Percentiles rank a stretch among this genome's conserved stretches.
These are phyloP conservation scores for Coemansia sp. DNA, from an alignment of 192 early-diverging fungal genomes.

Conservation along the genomic window DNA sequence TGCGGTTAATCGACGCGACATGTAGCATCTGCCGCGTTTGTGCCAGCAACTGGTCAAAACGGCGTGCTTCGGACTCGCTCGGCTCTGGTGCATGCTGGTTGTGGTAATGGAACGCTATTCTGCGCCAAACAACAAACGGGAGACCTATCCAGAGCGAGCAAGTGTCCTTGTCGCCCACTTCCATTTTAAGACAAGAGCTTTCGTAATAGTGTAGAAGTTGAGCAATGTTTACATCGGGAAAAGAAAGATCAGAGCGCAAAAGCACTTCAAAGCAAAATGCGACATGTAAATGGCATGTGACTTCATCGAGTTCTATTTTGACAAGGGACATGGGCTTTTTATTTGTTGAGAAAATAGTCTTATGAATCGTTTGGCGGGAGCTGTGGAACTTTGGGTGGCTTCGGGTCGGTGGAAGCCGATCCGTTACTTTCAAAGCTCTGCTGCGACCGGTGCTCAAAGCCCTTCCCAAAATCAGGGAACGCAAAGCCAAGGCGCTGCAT, in stretches of 20 bases:
- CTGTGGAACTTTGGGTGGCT: not conserved
- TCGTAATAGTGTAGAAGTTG: too few species aligned
- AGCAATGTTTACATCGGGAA: too few species aligned
- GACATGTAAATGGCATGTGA: too few species aligned
- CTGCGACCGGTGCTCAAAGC: slow-evolving; percentile 55
- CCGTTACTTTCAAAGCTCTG: slow-evolving; percentile 42
- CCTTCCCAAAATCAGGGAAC: slow-evolving; percentile 50
- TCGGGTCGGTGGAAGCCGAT: not conserved
- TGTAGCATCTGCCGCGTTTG: not conserved
- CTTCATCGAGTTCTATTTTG: too few species aligned
- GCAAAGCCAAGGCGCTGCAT: slow-evolving; percentile 44
- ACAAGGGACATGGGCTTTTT: too few species aligned
- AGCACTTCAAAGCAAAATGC: too few species aligned
- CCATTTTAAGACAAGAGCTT: not conserved
- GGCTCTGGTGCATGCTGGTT: not conserved
- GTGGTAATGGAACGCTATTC: slow-evolving; percentile 8
- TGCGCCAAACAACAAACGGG: slow-evolving; percentile 6
- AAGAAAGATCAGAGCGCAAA: too few species aligned
- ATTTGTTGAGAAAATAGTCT: too few species aligned
- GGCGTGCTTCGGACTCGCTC: not conserved
- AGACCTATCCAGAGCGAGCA: not conserved
- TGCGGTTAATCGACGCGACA: slow-evolving; percentile 2
- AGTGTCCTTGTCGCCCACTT: not conserved
- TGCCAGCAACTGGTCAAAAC: not conserved
- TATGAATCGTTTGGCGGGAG: not conserved